phyloP scores from a whole-genome alignment of 2,329 filamentous ascomycete genomes.

The Aspergillaceae sp. region DNA sequence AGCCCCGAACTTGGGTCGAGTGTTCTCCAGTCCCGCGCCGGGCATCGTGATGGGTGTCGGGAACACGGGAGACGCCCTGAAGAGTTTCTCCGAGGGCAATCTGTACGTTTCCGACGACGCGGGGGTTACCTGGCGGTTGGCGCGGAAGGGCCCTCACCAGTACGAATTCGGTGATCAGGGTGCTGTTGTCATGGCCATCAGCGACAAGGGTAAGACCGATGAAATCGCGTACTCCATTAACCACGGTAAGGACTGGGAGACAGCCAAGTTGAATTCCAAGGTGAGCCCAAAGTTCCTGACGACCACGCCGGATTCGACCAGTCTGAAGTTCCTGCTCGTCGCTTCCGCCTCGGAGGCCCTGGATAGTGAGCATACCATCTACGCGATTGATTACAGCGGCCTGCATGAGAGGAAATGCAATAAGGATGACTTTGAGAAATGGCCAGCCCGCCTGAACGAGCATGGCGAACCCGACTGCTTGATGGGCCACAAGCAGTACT shows the following conservation, averaged over 20 bases:
- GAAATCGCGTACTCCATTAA: conserved; percentile 70
- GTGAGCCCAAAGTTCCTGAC: conserved; percentile 67
- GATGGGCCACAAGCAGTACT: conserved; percentile 93
- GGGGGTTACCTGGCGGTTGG: conserved; percentile 71
- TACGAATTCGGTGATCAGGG: conserved; percentile 96
- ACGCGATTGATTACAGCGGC: conserved; percentile 74
- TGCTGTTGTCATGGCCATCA: conserved; percentile 74
- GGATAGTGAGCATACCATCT: conserved; percentile 49
- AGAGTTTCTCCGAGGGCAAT: conserved; percentile 62
- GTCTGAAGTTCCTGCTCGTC: conserved; percentile 77
- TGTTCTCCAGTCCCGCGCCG: conserved; percentile 89
- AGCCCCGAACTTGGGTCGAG: conserved; percentile 68
- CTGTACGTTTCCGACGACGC: conserved; percentile 88
- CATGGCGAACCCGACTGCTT: conserved; percentile 77
- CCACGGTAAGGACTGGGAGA: conserved; percentile 77
- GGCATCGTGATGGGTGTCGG: conserved; percentile 91
- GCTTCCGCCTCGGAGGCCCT: conserved; percentile 47
- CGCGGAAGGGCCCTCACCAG: conserved; percentile 72
- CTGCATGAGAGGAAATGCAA: conserved; percentile 73
- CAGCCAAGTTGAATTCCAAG: conserved; percentile 60
- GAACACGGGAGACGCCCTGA: conserved; percentile 71
- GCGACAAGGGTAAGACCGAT: conserved; percentile 55
- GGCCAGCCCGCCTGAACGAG: conserved; percentile 74
- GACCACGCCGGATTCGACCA: conserved; percentile 87
- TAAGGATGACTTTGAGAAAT: conserved; percentile 65